These are phyloP conservation scores for Tephrocybe rancida DNA, from an alignment of 768 basidiomycete genomes.

Conservation along the genomic window DNA sequence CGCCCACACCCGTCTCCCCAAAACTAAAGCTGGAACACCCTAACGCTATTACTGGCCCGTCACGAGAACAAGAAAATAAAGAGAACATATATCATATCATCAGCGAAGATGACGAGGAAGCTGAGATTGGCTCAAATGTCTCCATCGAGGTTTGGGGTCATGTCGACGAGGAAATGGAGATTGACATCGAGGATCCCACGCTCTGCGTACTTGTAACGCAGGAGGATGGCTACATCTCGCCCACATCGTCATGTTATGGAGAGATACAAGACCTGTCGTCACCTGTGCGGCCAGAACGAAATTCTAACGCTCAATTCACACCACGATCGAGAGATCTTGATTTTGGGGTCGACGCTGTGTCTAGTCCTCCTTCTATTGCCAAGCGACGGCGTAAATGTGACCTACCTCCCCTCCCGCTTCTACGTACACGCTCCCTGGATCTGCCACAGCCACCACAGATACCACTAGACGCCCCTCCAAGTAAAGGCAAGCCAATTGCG, in stretches of 20 bases:
- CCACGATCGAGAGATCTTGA: slow-evolving; percentile 34
- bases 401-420: slow-evolving; percentile 4
- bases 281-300: slow-evolving; percentile 40
- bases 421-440: slow-evolving; percentile 18
- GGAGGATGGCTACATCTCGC: slow-evolving; percentile 86
- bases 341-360: slow-evolving; percentile 55
- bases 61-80: slow-evolving; percentile 38
- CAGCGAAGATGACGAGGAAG: slow-evolving; percentile 31
- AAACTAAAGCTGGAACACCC: slow-evolving; percentile 14
- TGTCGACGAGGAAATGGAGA: slow-evolving; percentile 38
- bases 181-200: slow-evolving; percentile 42
- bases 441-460: slow-evolving; percentile 11
- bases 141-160: slow-evolving; percentile 41
- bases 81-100: slow-evolving; percentile 40
- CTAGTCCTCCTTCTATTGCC: slow-evolving; percentile 40
- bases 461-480: not conserved
- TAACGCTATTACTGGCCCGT: slow-evolving; percentile 32
- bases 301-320: slow-evolving; percentile 15
- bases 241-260: slow-evolving; percentile 53
- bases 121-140: slow-evolving; percentile 21
- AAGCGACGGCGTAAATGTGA: slow-evolving; percentile 11
- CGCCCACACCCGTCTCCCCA: slow-evolving; percentile 1
- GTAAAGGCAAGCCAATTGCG: not conserved
- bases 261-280: slow-evolving; percentile 72
- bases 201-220: slow-evolving; percentile 55